These are phyloP conservation scores for Neophaeococcomyces mojaviensis DNA, from an alignment of 2,329 filamentous ascomycete genomes.

Conservation along the genomic window DNA sequence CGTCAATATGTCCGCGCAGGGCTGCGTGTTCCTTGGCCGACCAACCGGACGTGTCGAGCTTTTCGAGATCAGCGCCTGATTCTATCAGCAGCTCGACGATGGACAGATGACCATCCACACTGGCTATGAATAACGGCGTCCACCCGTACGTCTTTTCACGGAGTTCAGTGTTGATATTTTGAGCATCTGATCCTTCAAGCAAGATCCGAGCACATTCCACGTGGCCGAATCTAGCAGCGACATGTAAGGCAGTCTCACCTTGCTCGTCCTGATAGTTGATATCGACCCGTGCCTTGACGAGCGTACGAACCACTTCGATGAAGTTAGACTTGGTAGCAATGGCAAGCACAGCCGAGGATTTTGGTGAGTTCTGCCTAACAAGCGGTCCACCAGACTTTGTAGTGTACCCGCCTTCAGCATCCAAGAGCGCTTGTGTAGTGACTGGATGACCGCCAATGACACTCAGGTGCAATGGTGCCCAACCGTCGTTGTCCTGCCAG, in stretches of 20 bases:
- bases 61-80: conserved; percentile 67
- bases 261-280: conserved; percentile 88
- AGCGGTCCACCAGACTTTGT: conserved; percentile 54
- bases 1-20: conserved; percentile 75
- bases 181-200: conserved; percentile 59
- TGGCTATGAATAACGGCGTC: conserved; percentile 91
- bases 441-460: conserved; percentile 85
- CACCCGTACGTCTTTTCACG: conserved; percentile 79
- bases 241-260: conserved; percentile 84
- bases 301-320: conserved; percentile 70
- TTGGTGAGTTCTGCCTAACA: conserved; percentile 62
- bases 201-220: conserved; percentile 70
- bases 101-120: conserved; percentile 73
- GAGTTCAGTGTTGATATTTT: conserved; percentile 69
- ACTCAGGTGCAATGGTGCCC: conserved; percentile 81
- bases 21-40: conserved; percentile 89
- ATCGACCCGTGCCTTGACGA: conserved; percentile 84
- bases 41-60: conserved; percentile 82
- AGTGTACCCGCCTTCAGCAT: conserved; percentile 63
- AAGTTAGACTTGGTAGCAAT: conserved; percentile 86
- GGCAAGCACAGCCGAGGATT: conserved; percentile 79
- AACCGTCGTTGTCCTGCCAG: conserved; percentile 91
- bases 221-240: conserved; percentile 84
- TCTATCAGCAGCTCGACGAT: conserved; percentile 71
- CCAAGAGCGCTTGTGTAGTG: conserved; percentile 73